phyloP scores from a whole-genome alignment of 2,329 filamentous ascomycete species.

The Delphinella strobiligena region DNA sequence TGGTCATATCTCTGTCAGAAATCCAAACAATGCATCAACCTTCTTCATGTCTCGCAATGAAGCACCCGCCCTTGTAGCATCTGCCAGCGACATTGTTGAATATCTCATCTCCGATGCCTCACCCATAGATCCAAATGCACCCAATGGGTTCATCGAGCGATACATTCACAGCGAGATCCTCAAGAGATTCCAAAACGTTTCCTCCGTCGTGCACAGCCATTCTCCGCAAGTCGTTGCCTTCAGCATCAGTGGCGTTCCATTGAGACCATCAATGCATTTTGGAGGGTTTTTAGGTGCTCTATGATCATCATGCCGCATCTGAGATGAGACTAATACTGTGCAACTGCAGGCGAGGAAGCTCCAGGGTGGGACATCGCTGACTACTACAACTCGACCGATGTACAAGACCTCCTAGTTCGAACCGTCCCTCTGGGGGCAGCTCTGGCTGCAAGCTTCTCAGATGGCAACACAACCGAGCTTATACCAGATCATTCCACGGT shows the following conservation, averaged over 20 bases:
- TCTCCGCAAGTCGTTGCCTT: constrained; percentile 32
- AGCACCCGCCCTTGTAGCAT: constrained; percentile 36
- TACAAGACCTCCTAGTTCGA: constrained; percentile 16
- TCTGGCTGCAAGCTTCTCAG: constrained; percentile 13
- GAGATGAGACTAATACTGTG: too few species aligned
- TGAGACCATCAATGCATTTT: constrained; percentile 32
- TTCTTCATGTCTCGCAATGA: constrained; percentile 39
- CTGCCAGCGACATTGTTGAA: constrained; percentile 32
- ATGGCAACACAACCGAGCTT: background rate
- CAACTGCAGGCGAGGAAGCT: constrained; percentile 4
- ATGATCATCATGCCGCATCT: too few species aligned
- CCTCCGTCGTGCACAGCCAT: constrained; percentile 35
- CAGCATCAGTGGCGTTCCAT: constrained; percentile 26
- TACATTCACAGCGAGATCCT: constrained; percentile 38
- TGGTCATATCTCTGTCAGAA: constrained; percentile 42
- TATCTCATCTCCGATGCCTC: constrained; percentile 32
- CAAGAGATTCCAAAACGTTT: constrained; percentile 27
- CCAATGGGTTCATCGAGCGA: constrained; percentile 31
- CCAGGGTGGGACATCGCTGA: constrained; percentile 15
- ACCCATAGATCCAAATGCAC: constrained; percentile 27
- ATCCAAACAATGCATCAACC: constrained; percentile 31
- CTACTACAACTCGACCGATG: constrained; percentile 11
- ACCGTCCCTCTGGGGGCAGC: constrained; percentile 11
- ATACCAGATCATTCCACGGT: constrained; percentile 23
- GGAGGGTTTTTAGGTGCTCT: constrained; percentile 29